Evolutionary conservation across 2,329 filamentous ascomycete species (phyloP).

Genomic region (Fusarium ambrosium): DNA sequence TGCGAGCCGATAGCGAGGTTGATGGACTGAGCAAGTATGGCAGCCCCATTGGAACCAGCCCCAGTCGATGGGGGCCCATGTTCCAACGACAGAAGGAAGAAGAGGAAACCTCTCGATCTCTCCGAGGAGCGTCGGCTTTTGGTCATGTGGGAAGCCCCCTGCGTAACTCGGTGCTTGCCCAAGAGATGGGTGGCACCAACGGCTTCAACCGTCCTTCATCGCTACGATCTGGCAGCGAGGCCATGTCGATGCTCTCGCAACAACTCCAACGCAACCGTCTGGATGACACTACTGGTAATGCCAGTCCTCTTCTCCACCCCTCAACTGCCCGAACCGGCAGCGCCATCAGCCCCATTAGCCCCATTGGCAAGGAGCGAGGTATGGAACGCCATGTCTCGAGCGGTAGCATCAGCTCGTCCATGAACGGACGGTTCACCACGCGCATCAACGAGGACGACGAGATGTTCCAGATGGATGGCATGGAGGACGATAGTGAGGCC

Average conservation of each 20-base stretch:
- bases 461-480: constrained; percentile 72
- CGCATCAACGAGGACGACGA: constrained; percentile 76
- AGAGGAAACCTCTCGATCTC: constrained; percentile 60
- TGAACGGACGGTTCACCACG: constrained; percentile 71
- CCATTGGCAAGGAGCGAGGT: constrained; percentile 58
- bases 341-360: constrained; percentile 55
- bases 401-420: constrained; percentile 67
- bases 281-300: constrained; percentile 59
- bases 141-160: constrained; percentile 76
- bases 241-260: constrained; percentile 71
- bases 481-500: constrained; percentile 73
- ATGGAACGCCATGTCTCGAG: constrained; percentile 72
- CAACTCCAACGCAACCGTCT: constrained; percentile 73
- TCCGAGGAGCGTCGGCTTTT: constrained; percentile 66
- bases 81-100: constrained; percentile 73
- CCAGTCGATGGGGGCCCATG: constrained; percentile 71
- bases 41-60: constrained; percentile 70
- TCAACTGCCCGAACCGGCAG: constrained; percentile 54
- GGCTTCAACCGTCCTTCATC: constrained; percentile 57
- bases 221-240: constrained; percentile 61
- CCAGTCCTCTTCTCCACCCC: constrained; percentile 66
- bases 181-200: constrained; percentile 61
- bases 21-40: constrained; percentile 70
- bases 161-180: constrained; percentile 72
- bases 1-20: constrained; percentile 68